Evolutionary conservation across 345 rosid species (phyloP).

Genomic region (Bretschneidera sinensis): DNA sequence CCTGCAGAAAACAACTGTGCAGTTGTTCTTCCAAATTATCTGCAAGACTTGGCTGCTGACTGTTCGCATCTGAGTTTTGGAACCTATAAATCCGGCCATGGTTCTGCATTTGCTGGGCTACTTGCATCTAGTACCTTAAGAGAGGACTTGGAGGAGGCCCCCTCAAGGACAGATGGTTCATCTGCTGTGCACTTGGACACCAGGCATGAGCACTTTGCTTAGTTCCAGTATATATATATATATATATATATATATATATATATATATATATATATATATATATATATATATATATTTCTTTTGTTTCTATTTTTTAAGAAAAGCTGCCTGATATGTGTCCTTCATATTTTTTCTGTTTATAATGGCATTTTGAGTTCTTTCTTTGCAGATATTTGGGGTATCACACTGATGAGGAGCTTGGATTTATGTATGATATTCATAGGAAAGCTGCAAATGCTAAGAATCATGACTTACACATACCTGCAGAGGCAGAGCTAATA

Average conservation of each 20-base stretch:
- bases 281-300: slow-evolving; percentile 7
- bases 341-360: too few relatives aligned
- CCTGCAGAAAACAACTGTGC: slow-evolving; percentile 18
- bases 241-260: too few relatives aligned
- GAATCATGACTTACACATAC: slow-evolving; percentile 11
- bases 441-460: slow-evolving; percentile 18
- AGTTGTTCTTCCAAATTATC: slow-evolving; percentile 42
- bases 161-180: slow-evolving; percentile 16
- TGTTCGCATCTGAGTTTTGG: slow-evolving; percentile 55
- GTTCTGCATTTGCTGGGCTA: slow-evolving; percentile 13
- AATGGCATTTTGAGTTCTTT: slow-evolving; percentile 7
- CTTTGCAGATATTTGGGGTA: slow-evolving; percentile 26
- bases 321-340: too few relatives aligned
- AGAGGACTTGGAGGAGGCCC: slow-evolving; percentile 18
- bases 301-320: too few relatives aligned
- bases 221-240: slow-evolving; percentile 1
- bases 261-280: too few relatives aligned
- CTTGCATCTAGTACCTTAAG: slow-evolving; percentile 15
- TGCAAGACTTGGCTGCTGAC: slow-evolving; percentile 41
- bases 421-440: slow-evolving; percentile 16
- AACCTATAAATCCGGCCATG: slow-evolving; percentile 33
- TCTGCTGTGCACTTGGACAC: slow-evolving; percentile 16
- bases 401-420: slow-evolving; percentile 15
- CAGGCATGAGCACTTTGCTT: slow-evolving; percentile 21
- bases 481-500: slow-evolving; percentile 17